Conservation (phyloP, 345 rosid genomes). For the Passiflora organensis region DNA sequence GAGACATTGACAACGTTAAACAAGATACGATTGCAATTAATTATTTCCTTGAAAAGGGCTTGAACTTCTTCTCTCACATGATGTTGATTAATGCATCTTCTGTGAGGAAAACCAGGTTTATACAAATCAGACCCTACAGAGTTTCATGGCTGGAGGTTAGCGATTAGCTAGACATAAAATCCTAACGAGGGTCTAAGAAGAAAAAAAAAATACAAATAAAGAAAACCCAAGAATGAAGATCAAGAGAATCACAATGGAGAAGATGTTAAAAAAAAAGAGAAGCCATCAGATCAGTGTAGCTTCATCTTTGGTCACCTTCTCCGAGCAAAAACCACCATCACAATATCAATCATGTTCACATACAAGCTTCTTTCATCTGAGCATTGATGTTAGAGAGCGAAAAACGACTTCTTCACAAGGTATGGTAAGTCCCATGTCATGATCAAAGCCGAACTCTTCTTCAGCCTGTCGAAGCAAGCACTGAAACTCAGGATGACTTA, state of each 20-base stretch:
- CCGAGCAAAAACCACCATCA: constrained; percentile 9
- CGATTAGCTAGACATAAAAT: constrained; percentile 26
- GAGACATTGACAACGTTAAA: constrained; percentile 2
- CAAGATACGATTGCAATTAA: constrained; percentile 1
- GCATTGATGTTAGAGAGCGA: constrained; percentile 72
- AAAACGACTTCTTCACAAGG: constrained; percentile 95
- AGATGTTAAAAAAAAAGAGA: constrained; percentile 37
- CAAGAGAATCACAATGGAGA: constrained; percentile 16
- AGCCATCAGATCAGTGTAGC: constrained; percentile 12
- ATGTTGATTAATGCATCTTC: constrained; percentile 24
- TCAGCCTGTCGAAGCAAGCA: constrained; percentile 73
- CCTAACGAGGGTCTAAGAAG: constrained; percentile 21
- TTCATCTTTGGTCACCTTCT: constrained; percentile 47
- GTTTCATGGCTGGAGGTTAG: constrained; percentile 33
- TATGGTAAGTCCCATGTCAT: constrained; percentile 88
- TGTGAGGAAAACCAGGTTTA: constrained; percentile 58
- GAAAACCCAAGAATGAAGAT: neutral
- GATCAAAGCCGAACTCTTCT: constrained; percentile 92
- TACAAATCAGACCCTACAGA: constrained; percentile 41
- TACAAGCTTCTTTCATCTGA: constrained; percentile 41
- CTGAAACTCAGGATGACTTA: constrained; percentile 72
- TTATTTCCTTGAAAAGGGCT: constrained; percentile 13
- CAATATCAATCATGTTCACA: too few species aligned
- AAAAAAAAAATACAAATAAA: neutral
- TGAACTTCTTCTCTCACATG: constrained; percentile 56